Evolutionary conservation across 345 rosid genomes (phyloP), one percentile per base, ranked within the genome.

Genomic region (Eucalyptus caleyi): DNA sequence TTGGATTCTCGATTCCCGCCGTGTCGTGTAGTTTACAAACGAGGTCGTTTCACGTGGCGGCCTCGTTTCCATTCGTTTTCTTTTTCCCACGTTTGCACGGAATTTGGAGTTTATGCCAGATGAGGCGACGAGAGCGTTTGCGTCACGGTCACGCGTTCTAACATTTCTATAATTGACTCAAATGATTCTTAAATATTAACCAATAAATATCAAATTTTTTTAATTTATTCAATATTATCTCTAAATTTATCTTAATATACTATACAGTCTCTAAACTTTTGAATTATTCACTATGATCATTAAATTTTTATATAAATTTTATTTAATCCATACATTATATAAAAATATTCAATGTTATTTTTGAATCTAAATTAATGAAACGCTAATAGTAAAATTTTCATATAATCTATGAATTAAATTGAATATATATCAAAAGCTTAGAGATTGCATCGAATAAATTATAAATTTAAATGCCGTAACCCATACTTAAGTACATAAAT

Each of bases 391-490:
- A 56, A 56, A 5, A 56, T 24, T 56, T 56, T 56, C 0, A 56
- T 56, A 23, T 56, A 9, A 23, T 56, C 0, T 26, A 56, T 0
- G 0, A 26, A 9, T 24, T 24, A 9, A 56, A 0, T 56, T 56
- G 30, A 56, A 56, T 0, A 53, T 21, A 8, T 53, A 21, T 2
- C 0, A 21, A 53, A 8, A 53, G 0, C 8, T 56, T 0, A 24
- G 3, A 18, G 4, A 56, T 1, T 5, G 24, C 0, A 56, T 56
- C 6, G 1, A 56, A 56, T 56, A 24, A 56, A 56, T 56, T 24
- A 26, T 0, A 56, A 56, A 0, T 0, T 24, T 19, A 4, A 56
- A 1, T 9, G 0, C 0, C 11, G 2, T 1, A 8, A 65, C 0
- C 77, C 77, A 0, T 65, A 72, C 3, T 34, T 2, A 9, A 72